Percentiles rank a stretch among this genome's conserved stretches.
Evolutionary conservation across 768 basidiomycete species (phyloP).

Genomic region (Lentinula raphanica): DNA sequence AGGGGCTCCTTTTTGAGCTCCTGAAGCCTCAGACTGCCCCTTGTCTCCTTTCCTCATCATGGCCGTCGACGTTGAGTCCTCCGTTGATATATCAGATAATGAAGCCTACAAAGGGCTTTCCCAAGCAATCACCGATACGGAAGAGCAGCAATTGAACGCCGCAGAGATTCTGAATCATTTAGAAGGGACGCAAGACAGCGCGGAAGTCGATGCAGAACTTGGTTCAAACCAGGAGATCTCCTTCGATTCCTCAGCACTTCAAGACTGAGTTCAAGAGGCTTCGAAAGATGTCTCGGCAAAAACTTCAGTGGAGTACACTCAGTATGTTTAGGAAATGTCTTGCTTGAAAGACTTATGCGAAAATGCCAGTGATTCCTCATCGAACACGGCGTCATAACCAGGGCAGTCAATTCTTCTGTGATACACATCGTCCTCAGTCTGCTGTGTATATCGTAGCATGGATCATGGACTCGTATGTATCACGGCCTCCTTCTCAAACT

Average conservation of each 20-base stretch:
- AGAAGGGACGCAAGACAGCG: too few relatives aligned
- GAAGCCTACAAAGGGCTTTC: too few relatives aligned
- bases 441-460: constrained; percentile 10
- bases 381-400: neutral
- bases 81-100: too few relatives aligned
- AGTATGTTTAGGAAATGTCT: neutral
- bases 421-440: neutral
- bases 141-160: neutral
- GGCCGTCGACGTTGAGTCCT: too few relatives aligned
- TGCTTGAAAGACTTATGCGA: neutral
- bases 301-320: neutral
- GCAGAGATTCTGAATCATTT: neutral
- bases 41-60: too few relatives aligned
- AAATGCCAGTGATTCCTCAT: neutral
- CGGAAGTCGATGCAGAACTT: too few relatives aligned
- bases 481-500: neutral
- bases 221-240: too few relatives aligned
- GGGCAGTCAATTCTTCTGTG: neutral
- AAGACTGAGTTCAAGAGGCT: neutral
- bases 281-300: neutral
- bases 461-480: constrained; percentile 9
- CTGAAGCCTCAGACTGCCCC: too few relatives aligned
- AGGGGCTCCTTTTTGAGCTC: too few relatives aligned
- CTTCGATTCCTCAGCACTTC: neutral
- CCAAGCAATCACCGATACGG: too few relatives aligned